A percentile compares a stretch with the other conserved stretches of the same genome.
These are phyloP conservation scores for Wallacemonas rigidus DNA, from an alignment of 208 protist genomes.

Conservation along the genomic window DNA sequence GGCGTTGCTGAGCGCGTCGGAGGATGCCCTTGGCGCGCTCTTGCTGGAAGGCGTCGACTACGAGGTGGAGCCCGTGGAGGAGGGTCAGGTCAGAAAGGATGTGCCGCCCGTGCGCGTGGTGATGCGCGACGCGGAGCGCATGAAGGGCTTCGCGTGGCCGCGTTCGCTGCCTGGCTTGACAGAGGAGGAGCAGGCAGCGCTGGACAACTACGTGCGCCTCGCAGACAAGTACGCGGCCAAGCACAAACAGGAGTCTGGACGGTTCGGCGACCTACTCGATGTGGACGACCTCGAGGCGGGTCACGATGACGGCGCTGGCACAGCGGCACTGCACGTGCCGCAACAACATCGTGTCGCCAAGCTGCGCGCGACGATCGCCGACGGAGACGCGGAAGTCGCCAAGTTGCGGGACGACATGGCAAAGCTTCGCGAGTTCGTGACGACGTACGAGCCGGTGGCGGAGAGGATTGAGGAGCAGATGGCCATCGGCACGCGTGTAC, in stretches of 20 bases:
- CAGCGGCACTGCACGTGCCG: too few relatives aligned
- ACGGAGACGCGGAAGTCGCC: conserved; percentile 13
- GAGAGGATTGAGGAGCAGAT: conserved; percentile 27
- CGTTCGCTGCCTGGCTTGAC: conserved; percentile 41
- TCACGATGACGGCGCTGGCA: background rate
- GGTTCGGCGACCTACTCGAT: conserved; percentile 1
- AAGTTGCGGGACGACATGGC: conserved; percentile 17
- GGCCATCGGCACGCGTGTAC: conserved; percentile 19
- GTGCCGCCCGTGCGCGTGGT: background rate
- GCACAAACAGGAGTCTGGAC: conserved; percentile 9
- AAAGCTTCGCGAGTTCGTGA: conserved; percentile 5
- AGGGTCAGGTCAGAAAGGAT: background rate
- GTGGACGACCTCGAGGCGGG: background rate
- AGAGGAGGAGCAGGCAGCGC: conserved; percentile 32
- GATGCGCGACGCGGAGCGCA: background rate
- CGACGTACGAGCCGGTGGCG: conserved; percentile 18
- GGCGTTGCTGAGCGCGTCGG: conserved; percentile 29
- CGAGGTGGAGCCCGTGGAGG: conserved; percentile 1
- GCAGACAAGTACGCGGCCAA: conserved; percentile 46
- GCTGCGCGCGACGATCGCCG: conserved; percentile 7
- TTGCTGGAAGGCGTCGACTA: conserved; percentile 21
- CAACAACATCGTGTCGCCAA: conserved; percentile 1
- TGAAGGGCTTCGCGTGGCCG: conserved; percentile 31
- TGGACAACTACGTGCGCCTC: conserved; percentile 30
- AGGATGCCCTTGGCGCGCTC: conserved; percentile 27